Evolutionary conservation across 768 basidiomycete genomes (phyloP), one percentile per base, ranked within the genome.

Genomic region (Rhodotorula toruloides): DNA sequence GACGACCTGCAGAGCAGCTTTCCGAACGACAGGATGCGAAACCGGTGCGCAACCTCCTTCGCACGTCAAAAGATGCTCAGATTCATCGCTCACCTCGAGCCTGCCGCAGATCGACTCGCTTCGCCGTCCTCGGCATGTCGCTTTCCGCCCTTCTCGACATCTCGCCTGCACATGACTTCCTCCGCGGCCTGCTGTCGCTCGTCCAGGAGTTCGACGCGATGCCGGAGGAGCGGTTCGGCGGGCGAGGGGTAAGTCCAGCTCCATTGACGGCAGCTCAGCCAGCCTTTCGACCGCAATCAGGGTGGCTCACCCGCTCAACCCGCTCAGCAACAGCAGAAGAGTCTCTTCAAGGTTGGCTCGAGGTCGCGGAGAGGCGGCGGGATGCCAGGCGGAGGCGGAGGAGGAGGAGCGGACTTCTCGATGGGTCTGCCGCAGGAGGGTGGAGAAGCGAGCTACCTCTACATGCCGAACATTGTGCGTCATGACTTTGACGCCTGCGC

Each of bases 121-220:
- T 89, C 74, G 86, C 89, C 50, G 82, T 89, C 61, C 85, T 93
- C 36, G 91, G 87, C 8, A 87, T 93, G 85, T 91, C 89, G 14
- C 82, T 94, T 46, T 87, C 89, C 48, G 85, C 84, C 63, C 79
- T 90, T 13, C 83, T 92, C 62, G 91, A 93, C 71, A 87, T 91
- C 49, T 82, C 85, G 62, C 86, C 88, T 62, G 85, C 90, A 0
- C 82, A 84, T 53, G 91, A 94, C 76, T 84, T 90, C 54, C 82
- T 93, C 31, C 85, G 87, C 34, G 85, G 87, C 25, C 79, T 91
- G 40, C 79, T 86, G 6, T 53, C 47, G 8, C 39, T 74, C 12
- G 48, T 61, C 14, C 62, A 71, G 25, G 74, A 75, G 55, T 75
- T 64, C 34, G 74, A 75, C 5, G 36, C 52, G 29, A 46, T 75